phyloP scores from a whole-genome alignment of 164 flowering plant species.

The Chloranthus sessilifolius region DNA sequence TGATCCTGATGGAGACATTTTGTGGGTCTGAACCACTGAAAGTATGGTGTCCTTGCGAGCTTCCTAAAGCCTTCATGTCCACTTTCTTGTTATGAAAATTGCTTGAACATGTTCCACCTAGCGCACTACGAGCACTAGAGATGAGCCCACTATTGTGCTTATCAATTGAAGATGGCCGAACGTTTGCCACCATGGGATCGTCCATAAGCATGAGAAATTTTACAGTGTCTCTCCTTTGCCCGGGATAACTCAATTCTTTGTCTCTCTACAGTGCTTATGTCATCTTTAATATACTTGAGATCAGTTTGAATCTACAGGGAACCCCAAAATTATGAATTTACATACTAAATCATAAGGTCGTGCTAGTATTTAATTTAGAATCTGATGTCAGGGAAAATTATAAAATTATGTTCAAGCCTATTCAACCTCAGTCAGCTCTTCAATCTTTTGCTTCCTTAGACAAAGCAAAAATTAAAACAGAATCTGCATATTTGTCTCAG shows the following conservation, averaged over 20 bases:
- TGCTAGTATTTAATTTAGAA: no score
- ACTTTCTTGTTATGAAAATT: slow-evolving; percentile 40
- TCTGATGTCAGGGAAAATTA: no score
- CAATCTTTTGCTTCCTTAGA: slow-evolving; percentile 74
- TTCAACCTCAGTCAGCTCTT: slow-evolving; percentile 81
- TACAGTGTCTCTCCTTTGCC: slow-evolving; percentile 60
- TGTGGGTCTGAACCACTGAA: slow-evolving; percentile 60
- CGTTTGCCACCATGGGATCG: slow-evolving; percentile 36
- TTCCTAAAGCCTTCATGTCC: slow-evolving; percentile 43
- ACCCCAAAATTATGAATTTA: no score
- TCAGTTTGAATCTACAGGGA: slow-evolving; percentile 65
- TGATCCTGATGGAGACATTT: slow-evolving; percentile 42
- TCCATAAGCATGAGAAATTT: slow-evolving; percentile 60
- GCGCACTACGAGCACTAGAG: slow-evolving; percentile 39
- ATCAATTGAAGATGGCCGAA: slow-evolving; percentile 45
- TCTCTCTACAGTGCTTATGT: slow-evolving; percentile 71
- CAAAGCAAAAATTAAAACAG: slow-evolving; percentile 73
- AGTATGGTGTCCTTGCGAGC: slow-evolving; percentile 40
- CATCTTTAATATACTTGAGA: slow-evolving; percentile 85
- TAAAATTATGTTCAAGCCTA: no score
- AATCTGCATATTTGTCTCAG: slow-evolving; percentile 86
- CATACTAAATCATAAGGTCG: no score
- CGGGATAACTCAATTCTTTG: slow-evolving; percentile 68
- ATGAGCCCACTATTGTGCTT: slow-evolving; percentile 40
- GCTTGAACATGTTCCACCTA: slow-evolving; percentile 38